These are phyloP conservation scores for Prunus mongolica DNA, from an alignment of 306 rosid species.

Conservation along the genomic window DNA sequence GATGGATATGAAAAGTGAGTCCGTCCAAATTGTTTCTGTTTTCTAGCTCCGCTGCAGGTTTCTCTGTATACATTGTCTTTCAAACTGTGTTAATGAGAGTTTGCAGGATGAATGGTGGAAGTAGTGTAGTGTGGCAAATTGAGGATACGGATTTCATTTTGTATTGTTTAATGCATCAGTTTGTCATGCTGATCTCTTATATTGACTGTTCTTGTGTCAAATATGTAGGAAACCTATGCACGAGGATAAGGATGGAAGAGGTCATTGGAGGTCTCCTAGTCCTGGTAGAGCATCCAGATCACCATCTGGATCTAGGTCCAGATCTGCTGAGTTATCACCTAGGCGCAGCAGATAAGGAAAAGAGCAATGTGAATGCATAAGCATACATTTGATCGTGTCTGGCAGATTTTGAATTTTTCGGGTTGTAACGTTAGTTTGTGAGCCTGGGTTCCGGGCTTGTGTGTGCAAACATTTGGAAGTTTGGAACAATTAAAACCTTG, in stretches of 20 bases:
- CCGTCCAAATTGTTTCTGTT: background rate
- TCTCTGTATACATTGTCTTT: background rate
- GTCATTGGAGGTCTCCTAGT: conserved; percentile 63
- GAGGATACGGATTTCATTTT: background rate
- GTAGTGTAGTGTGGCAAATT: background rate
- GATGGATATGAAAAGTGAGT: conserved; percentile 68
- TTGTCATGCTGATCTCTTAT: background rate
- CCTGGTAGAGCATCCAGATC: conserved; percentile 64
- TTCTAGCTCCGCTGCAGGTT: background rate
- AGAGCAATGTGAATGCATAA: background rate
- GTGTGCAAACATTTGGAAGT: conserved; percentile 18
- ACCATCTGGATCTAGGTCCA: conserved; percentile 81
- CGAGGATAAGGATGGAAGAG: conserved; percentile 52
- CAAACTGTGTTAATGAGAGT: background rate
- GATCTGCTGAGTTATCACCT: conserved; percentile 71
- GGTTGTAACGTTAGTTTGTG: conserved; percentile 20
- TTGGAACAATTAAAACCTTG: background rate
- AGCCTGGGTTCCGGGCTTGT: conserved; percentile 19
- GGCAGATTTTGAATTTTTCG: background rate
- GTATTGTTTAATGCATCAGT: background rate
- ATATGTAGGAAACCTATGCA: conserved; percentile 60
- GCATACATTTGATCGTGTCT: background rate
- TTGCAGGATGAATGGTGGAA: background rate
- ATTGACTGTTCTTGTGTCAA: conserved; percentile 2
- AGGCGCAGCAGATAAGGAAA: conserved; percentile 51